A percentile compares a stretch with the other conserved stretches of the same genome.
phyloP scores from a whole-genome alignment of 768 basidiomycete species.

The Suillus alpinus region DNA sequence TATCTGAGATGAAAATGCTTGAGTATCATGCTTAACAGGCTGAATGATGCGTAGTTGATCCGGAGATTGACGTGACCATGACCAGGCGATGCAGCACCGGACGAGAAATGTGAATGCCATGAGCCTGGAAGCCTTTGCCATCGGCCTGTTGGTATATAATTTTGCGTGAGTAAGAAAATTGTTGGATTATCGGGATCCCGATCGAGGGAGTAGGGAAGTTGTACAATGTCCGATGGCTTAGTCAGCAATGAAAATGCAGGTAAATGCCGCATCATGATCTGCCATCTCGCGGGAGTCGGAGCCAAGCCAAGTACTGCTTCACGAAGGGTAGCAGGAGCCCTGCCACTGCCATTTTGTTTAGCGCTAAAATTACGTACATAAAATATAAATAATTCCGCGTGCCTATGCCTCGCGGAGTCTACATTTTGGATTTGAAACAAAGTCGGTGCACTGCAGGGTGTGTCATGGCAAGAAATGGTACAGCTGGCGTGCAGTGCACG shows the following conservation, averaged over 20 bases:
- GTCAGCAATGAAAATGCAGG: background rate
- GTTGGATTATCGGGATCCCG: background rate
- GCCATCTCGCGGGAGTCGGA: too few relatives aligned
- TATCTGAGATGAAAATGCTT: background rate
- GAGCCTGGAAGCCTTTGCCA: background rate
- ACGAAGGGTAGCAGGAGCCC: background rate
- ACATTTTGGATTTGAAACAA: background rate
- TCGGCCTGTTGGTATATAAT: background rate
- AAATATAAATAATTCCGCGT: background rate
- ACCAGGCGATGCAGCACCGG: slow-evolving; percentile 22
- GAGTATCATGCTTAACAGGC: background rate
- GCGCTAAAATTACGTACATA: background rate
- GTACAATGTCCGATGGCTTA: background rate
- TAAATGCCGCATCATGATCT: background rate
- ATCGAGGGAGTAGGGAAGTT: background rate
- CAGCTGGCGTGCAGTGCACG: background rate
- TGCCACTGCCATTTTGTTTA: background rate
- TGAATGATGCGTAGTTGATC: background rate
- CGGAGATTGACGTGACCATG: slow-evolving; percentile 25
- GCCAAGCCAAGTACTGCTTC: too few relatives aligned
- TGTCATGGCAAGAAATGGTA: background rate
- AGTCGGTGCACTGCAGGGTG: too few relatives aligned
- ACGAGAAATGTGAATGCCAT: background rate
- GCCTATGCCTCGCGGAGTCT: background rate
- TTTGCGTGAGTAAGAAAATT: background rate